A percentile compares a stretch with the other conserved stretches of the same genome.
phyloP scores from a whole-genome alignment of 805 yeast species.

The Nakazawaea holstii region DNA sequence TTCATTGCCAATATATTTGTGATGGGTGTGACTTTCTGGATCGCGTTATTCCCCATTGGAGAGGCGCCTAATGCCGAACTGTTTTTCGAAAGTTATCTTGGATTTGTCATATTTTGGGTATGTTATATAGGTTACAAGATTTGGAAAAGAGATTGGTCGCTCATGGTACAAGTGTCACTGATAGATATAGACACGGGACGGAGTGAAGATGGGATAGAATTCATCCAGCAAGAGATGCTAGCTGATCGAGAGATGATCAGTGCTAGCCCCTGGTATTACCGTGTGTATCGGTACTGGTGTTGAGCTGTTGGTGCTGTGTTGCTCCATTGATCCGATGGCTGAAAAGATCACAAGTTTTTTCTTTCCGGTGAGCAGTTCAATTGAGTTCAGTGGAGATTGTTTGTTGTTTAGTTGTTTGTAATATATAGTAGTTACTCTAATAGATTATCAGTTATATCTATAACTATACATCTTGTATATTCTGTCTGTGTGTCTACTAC shows the following conservation, averaged over 20 bases:
- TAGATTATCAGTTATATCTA: too few relatives aligned
- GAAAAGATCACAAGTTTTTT: too few relatives aligned
- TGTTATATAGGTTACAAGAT: conserved; percentile 25
- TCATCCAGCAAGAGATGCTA: conserved; percentile 1
- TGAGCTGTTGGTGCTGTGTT: not conserved
- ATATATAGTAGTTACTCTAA: too few relatives aligned
- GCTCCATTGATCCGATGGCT: too few relatives aligned
- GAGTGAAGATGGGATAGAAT: not conserved
- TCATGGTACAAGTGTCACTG: not conserved
- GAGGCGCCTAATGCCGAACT: conserved; percentile 25
- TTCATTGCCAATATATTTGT: conserved; percentile 28
- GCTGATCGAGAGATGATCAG: not conserved
- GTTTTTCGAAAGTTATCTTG: conserved; percentile 42
- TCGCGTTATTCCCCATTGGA: conserved; percentile 38
- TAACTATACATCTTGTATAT: too few relatives aligned
- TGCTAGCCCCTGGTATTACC: not conserved
- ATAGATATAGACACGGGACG: conserved; percentile 4
- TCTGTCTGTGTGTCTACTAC: too few relatives aligned
- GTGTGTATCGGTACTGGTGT: conserved; percentile 3
- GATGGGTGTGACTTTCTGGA: conserved; percentile 43
- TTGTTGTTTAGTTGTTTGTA: too few relatives aligned
- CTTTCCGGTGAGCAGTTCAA: too few relatives aligned
- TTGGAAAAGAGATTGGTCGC: conserved; percentile 1
- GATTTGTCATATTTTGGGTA: conserved; percentile 39
- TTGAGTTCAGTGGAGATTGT: too few relatives aligned